A percentile compares a stretch with the other conserved stretches of the same genome.
These are phyloP conservation scores for Arachnopeziza araneosa DNA, from an alignment of 2,329 filamentous ascomycete genomes.

Conservation along the genomic window DNA sequence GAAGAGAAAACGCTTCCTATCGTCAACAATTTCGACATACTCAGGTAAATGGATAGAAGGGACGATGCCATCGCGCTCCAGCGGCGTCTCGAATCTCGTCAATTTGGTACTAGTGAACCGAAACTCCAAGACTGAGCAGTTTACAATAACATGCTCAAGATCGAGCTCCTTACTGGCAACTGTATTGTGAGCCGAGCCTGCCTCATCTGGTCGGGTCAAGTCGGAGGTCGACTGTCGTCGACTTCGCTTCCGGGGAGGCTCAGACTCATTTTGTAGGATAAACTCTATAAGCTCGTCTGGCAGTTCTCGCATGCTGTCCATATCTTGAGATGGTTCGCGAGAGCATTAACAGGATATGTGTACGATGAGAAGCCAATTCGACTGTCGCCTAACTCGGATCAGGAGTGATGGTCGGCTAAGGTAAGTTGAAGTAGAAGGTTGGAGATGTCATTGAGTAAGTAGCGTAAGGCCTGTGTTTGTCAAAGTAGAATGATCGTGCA, in stretches of 20 bases:
- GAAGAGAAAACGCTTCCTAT: constrained; percentile 14
- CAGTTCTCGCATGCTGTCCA: neutral
- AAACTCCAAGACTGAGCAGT: constrained; percentile 20
- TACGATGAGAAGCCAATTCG: too few species aligned
- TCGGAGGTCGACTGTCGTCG: neutral
- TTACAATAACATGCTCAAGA: constrained; percentile 24
- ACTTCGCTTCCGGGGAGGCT: neutral
- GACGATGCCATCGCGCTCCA: constrained; percentile 15
- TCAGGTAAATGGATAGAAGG: constrained; percentile 16
- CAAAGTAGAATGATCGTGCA: too few species aligned
- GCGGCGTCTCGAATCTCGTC: constrained; percentile 8
- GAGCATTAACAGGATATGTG: too few species aligned
- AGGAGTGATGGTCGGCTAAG: too few species aligned
- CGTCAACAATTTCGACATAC: constrained; percentile 22
- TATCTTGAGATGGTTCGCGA: too few species aligned
- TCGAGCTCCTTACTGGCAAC: neutral
- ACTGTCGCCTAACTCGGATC: too few species aligned
- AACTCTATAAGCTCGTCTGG: neutral
- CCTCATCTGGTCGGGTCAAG: too few species aligned
- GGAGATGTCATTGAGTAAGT: too few species aligned
- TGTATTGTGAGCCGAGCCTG: neutral
- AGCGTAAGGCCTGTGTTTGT: too few species aligned
- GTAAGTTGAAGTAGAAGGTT: too few species aligned
- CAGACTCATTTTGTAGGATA: neutral
- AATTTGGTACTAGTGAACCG: constrained; percentile 17